Conservation (phyloP, 352 stramenopile genomes). For the Elongisporangium anandrum region DNA sequence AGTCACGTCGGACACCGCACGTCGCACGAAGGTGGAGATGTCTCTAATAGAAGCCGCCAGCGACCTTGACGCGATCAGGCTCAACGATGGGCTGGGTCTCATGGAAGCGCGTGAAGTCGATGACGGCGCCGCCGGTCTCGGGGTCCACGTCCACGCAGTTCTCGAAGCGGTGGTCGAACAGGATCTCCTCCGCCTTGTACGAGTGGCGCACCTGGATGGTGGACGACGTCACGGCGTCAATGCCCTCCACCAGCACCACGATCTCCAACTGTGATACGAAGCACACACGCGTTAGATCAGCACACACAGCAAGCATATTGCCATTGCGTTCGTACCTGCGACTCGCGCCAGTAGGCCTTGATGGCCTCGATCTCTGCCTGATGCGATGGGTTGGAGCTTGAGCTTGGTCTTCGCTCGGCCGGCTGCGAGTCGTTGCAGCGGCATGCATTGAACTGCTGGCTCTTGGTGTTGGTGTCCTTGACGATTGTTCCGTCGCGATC, state of each 20-base stretch:
- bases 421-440: conserved; percentile 23
- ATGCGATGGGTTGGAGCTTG: conserved; percentile 24
- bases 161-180: conserved; percentile 91
- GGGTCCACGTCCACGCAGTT: conserved; percentile 87
- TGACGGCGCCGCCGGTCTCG: conserved; percentile 70
- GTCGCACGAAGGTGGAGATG: not conserved
- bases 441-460: conserved; percentile 35
- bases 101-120: conserved; percentile 90
- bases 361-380: conserved; percentile 44
- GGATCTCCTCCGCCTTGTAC: conserved; percentile 91
- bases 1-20: not conserved
- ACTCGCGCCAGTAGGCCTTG: conserved; percentile 71
- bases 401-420: conserved; percentile 10
- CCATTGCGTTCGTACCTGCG: conserved; percentile 32
- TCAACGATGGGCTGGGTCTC: conserved; percentile 47
- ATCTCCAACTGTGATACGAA: conserved; percentile 85
- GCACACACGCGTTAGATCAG: conserved; percentile 3
- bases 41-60: conserved; percentile 49
- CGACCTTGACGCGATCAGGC: conserved; percentile 53
- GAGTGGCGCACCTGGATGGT: conserved; percentile 95
- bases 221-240: conserved; percentile 92
- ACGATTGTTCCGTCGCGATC: conserved; percentile 46
- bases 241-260: conserved; percentile 95
- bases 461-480: conserved; percentile 15
- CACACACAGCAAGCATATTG: not conserved